phyloP scores from a whole-genome alignment of 805 yeast genomes.

The Jamesozyma lodderae region DNA sequence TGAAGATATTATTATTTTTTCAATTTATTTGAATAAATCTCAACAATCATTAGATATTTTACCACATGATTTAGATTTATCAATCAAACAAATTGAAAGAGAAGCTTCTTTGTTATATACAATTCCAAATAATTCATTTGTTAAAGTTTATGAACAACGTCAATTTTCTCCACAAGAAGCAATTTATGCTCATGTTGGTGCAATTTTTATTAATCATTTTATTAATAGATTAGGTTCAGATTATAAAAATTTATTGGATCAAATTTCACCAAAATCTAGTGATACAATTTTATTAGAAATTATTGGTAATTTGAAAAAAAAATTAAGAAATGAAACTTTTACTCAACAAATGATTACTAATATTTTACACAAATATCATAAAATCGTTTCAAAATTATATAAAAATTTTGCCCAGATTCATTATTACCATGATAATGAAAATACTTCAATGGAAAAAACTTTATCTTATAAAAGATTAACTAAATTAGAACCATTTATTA shows the following conservation, averaged over 20 bases:
- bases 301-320: conserved; percentile 69
- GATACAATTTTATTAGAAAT: conserved; percentile 61
- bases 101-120: conserved; percentile 91
- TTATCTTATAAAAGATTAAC: conserved; percentile 79
- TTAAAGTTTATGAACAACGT: conserved; percentile 59
- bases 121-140: conserved; percentile 79
- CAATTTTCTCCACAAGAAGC: conserved; percentile 88
- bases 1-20: conserved; percentile 78
- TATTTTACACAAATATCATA: conserved; percentile 60
- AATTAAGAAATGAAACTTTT: conserved; percentile 87
- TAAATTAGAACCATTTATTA: conserved; percentile 64
- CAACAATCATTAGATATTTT: conserved; percentile 36
- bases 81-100: conserved; percentile 81
- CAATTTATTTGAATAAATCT: conserved; percentile 69
- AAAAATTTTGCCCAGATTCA: conserved; percentile 88
- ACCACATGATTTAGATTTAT: conserved; percentile 41
- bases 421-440: conserved; percentile 47
- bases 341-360: conserved; percentile 77
- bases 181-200: conserved; percentile 88
- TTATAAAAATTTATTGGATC: conserved; percentile 55
- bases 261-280: conserved; percentile 54
- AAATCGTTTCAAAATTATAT: conserved; percentile 71
- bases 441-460: conserved; percentile 52
- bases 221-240: conserved; percentile 90
- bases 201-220: conserved; percentile 88